A percentile compares a stretch with the other conserved stretches of the same genome.
Evolutionary conservation across 169 alveolate genomes (phyloP).

Genomic region (Theileria luwenshuni): DNA sequence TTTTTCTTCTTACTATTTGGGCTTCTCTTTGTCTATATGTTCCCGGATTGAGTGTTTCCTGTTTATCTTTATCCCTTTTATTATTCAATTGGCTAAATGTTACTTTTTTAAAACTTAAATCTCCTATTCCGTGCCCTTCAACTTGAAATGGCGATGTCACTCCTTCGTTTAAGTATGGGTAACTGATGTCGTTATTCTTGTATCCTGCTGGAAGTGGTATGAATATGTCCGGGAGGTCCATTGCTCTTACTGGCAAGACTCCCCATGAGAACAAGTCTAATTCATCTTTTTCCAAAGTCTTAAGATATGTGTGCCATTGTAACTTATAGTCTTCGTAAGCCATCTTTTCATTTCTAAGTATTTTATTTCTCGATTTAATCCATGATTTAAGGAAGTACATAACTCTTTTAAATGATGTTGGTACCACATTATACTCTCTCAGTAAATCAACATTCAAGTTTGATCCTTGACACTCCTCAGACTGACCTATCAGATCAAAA

Average conservation of each 20-base stretch:
- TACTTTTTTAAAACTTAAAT: conserved; percentile 4
- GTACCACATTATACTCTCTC: conserved; percentile 17
- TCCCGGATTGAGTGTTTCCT: background rate
- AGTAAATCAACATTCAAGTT: background rate
- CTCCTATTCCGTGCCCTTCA: conserved; percentile 55
- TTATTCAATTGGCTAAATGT: conserved; percentile 33
- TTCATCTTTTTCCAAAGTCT: background rate
- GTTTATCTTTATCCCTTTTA: background rate
- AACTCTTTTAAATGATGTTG: conserved; percentile 22
- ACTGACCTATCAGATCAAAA: background rate
- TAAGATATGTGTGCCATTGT: conserved; percentile 37
- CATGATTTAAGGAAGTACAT: conserved; percentile 26
- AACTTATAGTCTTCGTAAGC: conserved; percentile 32
- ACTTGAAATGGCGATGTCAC: conserved; percentile 47
- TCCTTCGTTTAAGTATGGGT: conserved; percentile 71
- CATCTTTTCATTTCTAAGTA: conserved; percentile 34
- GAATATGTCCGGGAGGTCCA: conserved; percentile 81
- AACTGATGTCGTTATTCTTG: conserved; percentile 75
- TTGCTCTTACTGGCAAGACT: conserved; percentile 85
- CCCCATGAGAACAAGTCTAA: conserved; percentile 86
- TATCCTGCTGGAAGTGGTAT: conserved; percentile 90
- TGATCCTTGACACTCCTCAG: background rate
- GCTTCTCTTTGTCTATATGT: conserved; percentile 20
- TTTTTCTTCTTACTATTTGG: conserved; percentile 20
- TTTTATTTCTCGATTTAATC: conserved; percentile 30